Conservation (phyloP, 805 yeast species). For the Yarrowia osloensis region DNA sequence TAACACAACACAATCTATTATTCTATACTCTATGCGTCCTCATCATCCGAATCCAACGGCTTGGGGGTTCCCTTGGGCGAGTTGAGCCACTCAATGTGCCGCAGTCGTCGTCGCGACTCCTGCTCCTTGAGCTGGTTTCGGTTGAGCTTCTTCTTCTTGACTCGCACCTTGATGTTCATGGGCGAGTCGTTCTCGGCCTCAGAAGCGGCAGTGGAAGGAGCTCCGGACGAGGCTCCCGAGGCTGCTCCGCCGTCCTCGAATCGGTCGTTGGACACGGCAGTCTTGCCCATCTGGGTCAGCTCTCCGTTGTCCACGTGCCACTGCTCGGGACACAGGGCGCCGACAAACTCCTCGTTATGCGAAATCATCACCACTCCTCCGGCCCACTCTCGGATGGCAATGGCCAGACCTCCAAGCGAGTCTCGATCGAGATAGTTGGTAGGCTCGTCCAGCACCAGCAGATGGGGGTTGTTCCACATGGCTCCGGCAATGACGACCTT, state of each 20-base stretch:
- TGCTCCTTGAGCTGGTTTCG: constrained; percentile 92
- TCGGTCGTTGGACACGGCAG: constrained; percentile 70
- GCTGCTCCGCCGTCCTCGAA: constrained; percentile 61
- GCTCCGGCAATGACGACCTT: constrained; percentile 99
- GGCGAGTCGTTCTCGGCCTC: constrained; percentile 71
- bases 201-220: constrained; percentile 51
- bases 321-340: constrained; percentile 97
- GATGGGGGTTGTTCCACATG: constrained; percentile 99
- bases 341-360: constrained; percentile 94
- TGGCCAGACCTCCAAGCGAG: constrained; percentile 94
- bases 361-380: constrained; percentile 99
- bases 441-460: constrained; percentile 95
- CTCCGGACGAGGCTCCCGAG: constrained; percentile 49
- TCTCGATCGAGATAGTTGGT: constrained; percentile 98
- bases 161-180: constrained; percentile 89
- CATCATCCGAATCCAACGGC: constrained; percentile 92
- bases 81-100: constrained; percentile 92
- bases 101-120: constrained; percentile 89
- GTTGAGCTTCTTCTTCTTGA: constrained; percentile 94
- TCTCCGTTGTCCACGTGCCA: constrained; percentile 95
- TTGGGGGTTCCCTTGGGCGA: constrained; percentile 98
- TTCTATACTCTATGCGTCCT: constrained; percentile 60
- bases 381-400: constrained; percentile 96
- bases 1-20: no score
- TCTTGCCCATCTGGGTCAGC: constrained; percentile 79